Evolutionary conservation across 805 yeast species (phyloP).

Genomic region (Candida loeiensis): DNA sequence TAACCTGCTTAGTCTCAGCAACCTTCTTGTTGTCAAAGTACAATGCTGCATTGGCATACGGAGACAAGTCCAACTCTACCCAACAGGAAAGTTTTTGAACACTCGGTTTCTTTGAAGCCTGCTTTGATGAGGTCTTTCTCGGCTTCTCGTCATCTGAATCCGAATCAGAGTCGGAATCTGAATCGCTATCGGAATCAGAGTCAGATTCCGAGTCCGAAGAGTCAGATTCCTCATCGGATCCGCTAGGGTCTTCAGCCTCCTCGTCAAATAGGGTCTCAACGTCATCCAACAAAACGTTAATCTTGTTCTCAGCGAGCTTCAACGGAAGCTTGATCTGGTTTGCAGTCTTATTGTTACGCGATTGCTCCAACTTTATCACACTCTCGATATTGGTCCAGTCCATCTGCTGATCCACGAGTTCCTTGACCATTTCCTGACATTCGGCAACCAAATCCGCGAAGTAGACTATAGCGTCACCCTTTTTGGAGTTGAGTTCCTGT

Average conservation of each 20-base stretch:
- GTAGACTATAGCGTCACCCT: constrained; percentile 70
- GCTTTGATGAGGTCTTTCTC: neutral
- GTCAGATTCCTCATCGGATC: constrained; percentile 15
- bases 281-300: constrained; percentile 54
- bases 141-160: constrained; percentile 25
- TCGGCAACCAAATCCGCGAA: constrained; percentile 69
- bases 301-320: constrained; percentile 63
- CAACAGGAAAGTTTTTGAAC: constrained; percentile 39
- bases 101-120: constrained; percentile 11
- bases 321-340: constrained; percentile 60
- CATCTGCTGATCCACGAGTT: constrained; percentile 74
- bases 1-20: constrained; percentile 73
- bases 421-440: constrained; percentile 65
- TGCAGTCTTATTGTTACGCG: constrained; percentile 63
- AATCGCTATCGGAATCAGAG: constrained; percentile 23
- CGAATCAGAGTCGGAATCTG: constrained; percentile 30
- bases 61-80: constrained; percentile 67
- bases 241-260: neutral
- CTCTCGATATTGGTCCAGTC: constrained; percentile 91
- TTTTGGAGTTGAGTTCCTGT: constrained; percentile 59
- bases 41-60: constrained; percentile 83
- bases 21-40: constrained; percentile 75
- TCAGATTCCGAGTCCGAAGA: constrained; percentile 26
- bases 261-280: constrained; percentile 15
- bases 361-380: constrained; percentile 64